phyloP scores from a whole-genome alignment of 2,329 filamentous ascomycete species.

The Dactylonectria macrodidyma region DNA sequence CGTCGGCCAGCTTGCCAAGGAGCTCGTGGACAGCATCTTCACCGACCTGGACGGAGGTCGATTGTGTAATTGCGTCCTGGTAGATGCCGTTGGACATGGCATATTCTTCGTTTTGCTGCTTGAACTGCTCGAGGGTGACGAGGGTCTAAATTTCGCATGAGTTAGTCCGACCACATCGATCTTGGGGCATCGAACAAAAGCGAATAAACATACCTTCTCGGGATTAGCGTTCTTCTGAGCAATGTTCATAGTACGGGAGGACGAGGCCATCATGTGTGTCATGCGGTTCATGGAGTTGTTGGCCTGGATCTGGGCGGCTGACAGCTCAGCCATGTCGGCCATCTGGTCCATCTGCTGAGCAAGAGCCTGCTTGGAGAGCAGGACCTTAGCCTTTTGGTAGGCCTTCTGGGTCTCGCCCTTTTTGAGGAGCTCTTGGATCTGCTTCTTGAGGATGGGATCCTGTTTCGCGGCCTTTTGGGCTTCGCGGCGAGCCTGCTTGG shows the following conservation, averaged over 20 bases:
- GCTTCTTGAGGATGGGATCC: conserved; percentile 73
- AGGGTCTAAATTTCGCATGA: conserved; percentile 60
- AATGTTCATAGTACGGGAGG: conserved; percentile 45
- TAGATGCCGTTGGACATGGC: conserved; percentile 81
- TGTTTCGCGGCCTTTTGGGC: conserved; percentile 74
- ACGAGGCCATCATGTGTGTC: conserved; percentile 54
- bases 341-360: conserved; percentile 76
- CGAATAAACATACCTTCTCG: conserved; percentile 61
- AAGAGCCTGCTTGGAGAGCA: conserved; percentile 73
- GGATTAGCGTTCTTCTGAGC: conserved; percentile 73
- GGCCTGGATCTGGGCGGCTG: conserved; percentile 73
- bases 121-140: conserved; percentile 73
- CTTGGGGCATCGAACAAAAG: not conserved
- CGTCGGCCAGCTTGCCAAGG: conserved; percentile 88
- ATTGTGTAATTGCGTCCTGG: conserved; percentile 86
- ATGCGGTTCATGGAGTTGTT: conserved; percentile 77
- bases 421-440: conserved; percentile 74
- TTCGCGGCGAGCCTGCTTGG: conserved; percentile 73
- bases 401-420: conserved; percentile 76
- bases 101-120: conserved; percentile 75
- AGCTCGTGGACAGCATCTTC: conserved; percentile 90
- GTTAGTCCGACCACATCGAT: conserved; percentile 25
- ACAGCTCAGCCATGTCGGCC: conserved; percentile 75
- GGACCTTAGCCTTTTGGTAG: conserved; percentile 75
- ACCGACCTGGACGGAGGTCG: conserved; percentile 80